Evolutionary conservation across 495 filamentous ascomycete species (phyloP).

Genomic region (Rhizodiscina lignyota): DNA sequence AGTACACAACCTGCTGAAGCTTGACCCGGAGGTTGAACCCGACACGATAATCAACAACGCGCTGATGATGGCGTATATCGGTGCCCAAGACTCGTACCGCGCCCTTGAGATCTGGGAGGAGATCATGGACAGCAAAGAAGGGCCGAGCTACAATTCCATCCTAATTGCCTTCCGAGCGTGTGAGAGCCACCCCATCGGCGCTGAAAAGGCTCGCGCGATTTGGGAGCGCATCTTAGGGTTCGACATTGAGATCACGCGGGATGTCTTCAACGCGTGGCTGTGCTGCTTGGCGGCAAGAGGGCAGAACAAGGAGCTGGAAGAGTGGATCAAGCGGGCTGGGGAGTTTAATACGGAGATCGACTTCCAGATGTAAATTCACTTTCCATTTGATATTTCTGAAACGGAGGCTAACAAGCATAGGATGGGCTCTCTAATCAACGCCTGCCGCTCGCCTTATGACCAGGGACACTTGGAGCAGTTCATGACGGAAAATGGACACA

Average conservation of each 20-base stretch:
- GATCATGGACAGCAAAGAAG: slow-evolving; percentile 59
- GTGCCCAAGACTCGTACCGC: slow-evolving; percentile 41
- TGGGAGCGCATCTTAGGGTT: slow-evolving; percentile 57
- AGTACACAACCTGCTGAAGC: slow-evolving; percentile 82
- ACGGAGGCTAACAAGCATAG: no score
- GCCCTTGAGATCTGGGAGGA: slow-evolving; percentile 69
- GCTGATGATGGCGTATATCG: slow-evolving; percentile 70
- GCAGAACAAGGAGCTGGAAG: no score
- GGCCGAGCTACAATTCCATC: slow-evolving; percentile 64
- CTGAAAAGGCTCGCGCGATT: slow-evolving; percentile 60
- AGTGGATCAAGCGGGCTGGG: no score
- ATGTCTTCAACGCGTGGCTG: no score
- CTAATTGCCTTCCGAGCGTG: slow-evolving; percentile 64
- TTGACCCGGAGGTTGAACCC: slow-evolving; percentile 62
- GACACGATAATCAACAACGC: slow-evolving; percentile 63
- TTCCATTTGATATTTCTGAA: no score
- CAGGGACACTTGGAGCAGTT: no score
- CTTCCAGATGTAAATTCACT: no score
- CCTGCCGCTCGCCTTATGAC: no score
- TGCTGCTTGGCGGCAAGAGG: no score
- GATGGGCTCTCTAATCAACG: no score
- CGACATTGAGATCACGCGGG: slow-evolving; percentile 55
- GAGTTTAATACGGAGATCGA: no score
- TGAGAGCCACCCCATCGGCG: slow-evolving; percentile 42
- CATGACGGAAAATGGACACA: no score